Evolutionary conservation across 2,329 filamentous ascomycete genomes (phyloP).

Genomic region (Penicillium sp.): DNA sequence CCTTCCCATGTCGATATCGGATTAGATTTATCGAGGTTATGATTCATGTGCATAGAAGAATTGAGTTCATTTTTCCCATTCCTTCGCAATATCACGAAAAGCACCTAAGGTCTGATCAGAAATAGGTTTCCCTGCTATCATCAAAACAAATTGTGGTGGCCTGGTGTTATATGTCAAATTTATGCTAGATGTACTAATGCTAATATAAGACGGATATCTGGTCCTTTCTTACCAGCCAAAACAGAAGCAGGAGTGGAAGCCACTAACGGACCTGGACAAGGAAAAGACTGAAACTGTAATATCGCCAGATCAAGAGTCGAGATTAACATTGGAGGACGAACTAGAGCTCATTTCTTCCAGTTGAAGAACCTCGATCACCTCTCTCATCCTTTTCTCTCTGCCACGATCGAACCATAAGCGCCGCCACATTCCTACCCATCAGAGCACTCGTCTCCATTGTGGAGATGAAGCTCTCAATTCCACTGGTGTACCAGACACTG

Average conservation of each 20-base stretch:
- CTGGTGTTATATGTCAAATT: neutral
- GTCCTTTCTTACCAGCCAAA: neutral
- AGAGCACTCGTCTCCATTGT: slow-evolving; percentile 96
- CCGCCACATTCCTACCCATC: slow-evolving; percentile 69
- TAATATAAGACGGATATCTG: neutral
- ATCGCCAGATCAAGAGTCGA: neutral
- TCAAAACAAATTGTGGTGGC: neutral
- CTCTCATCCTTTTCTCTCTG: slow-evolving; percentile 31
- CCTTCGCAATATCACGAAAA: neutral
- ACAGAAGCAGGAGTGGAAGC: neutral
- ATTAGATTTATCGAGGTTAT: slow-evolving; percentile 1
- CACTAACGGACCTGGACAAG: neutral
- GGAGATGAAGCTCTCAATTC: slow-evolving; percentile 90
- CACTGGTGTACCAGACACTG: slow-evolving; percentile 58
- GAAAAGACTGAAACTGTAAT: neutral
- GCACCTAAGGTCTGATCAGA: no score
- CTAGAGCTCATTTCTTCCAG: slow-evolving; percentile 15
- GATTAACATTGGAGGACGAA: neutral
- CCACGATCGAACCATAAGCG: slow-evolving; percentile 57
- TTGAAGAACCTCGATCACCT: neutral
- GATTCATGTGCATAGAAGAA: slow-evolving; percentile 16
- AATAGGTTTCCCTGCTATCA: no score
- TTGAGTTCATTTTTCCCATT: slow-evolving; percentile 3
- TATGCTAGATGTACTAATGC: neutral
- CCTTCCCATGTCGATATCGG: neutral